These are phyloP conservation scores for Acer yangbiense DNA, from an alignment of 345 rosid genomes.

Conservation along the genomic window DNA sequence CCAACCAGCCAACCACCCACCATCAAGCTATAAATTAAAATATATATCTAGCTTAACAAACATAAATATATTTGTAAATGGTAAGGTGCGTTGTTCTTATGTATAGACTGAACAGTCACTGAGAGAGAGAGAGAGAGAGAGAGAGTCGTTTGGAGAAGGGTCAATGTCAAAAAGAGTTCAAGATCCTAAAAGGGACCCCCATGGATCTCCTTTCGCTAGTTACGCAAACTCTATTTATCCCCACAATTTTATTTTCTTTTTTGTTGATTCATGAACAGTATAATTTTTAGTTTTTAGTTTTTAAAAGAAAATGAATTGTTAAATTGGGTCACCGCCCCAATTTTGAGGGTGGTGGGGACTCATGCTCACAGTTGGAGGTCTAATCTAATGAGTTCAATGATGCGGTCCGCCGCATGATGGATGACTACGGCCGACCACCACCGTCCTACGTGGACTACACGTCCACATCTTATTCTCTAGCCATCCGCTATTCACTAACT, in stretches of 20 bases:
- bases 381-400: slow-evolving; percentile 52
- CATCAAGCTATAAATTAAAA: no score
- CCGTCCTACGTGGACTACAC: slow-evolving; percentile 76
- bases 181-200: slow-evolving; percentile 48
- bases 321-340: slow-evolving; percentile 44
- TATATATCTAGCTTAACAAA: no score
- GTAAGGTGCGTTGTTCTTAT: slow-evolving; percentile 23
- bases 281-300: background rate
- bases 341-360: slow-evolving; percentile 47
- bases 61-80: slow-evolving; percentile 15
- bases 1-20: slow-evolving; percentile 28
- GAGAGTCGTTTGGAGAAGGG: slow-evolving; percentile 41
- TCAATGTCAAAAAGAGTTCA: slow-evolving; percentile 38
- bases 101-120: background rate
- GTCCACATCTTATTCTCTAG: slow-evolving; percentile 19
- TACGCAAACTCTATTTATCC: slow-evolving; percentile 49
- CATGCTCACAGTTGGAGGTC: slow-evolving; percentile 12
- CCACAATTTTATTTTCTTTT: slow-evolving; percentile 10
- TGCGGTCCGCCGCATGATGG: slow-evolving; percentile 79
- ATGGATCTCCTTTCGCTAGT: slow-evolving; percentile 53
- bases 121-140: background rate
- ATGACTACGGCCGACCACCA: slow-evolving; percentile 79
- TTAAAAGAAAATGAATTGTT: background rate
- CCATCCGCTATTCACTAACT: slow-evolving; percentile 1
- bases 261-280: background rate